Conservation (phyloP, 176 grass and related monocot species). For the bread wheat (Triticum aestivum) region DNA sequence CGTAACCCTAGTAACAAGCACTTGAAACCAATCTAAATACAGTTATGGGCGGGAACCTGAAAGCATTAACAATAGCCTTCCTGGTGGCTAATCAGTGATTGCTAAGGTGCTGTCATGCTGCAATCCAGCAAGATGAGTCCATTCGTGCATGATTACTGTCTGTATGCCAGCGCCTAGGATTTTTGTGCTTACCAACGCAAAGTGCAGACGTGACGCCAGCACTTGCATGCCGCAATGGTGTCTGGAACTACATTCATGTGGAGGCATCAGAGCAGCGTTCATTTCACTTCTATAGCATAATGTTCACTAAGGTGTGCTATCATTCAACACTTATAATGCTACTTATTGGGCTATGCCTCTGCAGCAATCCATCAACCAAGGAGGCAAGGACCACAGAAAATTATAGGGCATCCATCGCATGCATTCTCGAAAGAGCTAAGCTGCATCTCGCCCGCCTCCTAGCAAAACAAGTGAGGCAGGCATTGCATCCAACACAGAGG, state of each 20-base stretch:
- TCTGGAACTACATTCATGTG: neutral
- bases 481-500: constrained; percentile 25
- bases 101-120: neutral
- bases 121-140: neutral
- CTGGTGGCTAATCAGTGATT: neutral
- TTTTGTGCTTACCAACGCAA: neutral
- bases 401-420: too few species aligned
- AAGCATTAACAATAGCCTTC: neutral
- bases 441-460: neutral
- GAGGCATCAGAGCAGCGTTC: neutral
- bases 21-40: neutral
- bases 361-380: neutral
- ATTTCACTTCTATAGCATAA: neutral
- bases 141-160: neutral
- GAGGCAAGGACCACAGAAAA: neutral
- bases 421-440: neutral
- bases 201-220: neutral
- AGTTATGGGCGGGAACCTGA: neutral
- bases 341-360: neutral
- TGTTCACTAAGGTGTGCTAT: neutral
- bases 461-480: neutral
- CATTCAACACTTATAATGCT: neutral
- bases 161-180: neutral
- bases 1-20: neutral
- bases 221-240: neutral